phyloP scores from a whole-genome alignment of 129 eudicot genomes.

The Erigeron canadensis region DNA sequence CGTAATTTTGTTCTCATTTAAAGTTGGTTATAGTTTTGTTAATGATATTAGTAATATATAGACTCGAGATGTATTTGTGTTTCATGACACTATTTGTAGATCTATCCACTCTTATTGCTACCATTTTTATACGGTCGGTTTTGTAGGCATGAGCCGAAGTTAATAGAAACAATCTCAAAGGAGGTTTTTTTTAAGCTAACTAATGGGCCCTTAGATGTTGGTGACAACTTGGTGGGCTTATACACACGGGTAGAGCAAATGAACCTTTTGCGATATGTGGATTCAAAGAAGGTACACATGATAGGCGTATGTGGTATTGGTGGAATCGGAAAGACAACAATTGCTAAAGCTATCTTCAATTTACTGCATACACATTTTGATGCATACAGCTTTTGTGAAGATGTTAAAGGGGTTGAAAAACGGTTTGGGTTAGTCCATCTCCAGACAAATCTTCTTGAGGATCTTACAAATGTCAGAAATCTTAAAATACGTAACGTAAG shows the following conservation, averaged over 20 bases:
- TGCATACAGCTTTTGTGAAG: conserved; percentile 32
- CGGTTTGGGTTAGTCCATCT: conserved; percentile 28
- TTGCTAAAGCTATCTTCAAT: conserved; percentile 36
- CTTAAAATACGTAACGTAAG: conserved; percentile 12
- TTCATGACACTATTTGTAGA: background rate
- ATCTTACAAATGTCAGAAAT: conserved; percentile 18
- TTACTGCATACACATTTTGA: conserved; percentile 28
- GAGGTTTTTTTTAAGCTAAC: conserved; percentile 30
- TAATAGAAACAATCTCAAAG: conserved; percentile 36
- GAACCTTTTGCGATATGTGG: conserved; percentile 19
- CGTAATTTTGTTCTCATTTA: background rate
- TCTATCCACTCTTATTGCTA: background rate
- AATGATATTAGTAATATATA: background rate
- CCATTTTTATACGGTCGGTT: conserved; percentile 19
- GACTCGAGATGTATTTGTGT: background rate
- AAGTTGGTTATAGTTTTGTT: background rate
- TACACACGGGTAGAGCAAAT: conserved; percentile 30
- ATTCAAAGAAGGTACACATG: conserved; percentile 28
- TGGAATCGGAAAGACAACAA: conserved; percentile 41
- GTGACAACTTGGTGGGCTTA: conserved; percentile 33
- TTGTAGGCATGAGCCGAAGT: conserved; percentile 31
- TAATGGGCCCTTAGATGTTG: conserved; percentile 32
- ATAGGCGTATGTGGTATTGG: conserved; percentile 45
- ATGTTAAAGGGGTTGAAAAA: conserved; percentile 31
- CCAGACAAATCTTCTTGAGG: conserved; percentile 30